Evolutionary conservation across 345 rosid genomes (phyloP).

Genomic region (Salix caprea): DNA sequence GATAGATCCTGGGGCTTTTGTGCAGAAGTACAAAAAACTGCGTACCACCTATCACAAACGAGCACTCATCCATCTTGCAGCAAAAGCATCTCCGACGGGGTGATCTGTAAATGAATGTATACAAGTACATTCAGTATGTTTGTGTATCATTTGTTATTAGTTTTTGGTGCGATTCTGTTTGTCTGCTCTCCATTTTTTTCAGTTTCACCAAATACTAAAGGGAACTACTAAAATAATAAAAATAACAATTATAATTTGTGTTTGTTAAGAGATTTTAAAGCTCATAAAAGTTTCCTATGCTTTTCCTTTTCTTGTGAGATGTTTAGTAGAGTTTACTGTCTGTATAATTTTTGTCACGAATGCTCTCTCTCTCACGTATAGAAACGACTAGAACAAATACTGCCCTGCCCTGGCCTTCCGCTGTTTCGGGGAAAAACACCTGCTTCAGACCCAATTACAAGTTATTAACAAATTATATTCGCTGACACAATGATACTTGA

Average conservation of each 20-base stretch:
- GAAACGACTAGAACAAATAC: background rate
- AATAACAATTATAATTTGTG: too few species aligned
- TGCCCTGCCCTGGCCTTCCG: background rate
- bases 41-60: conserved; percentile 69
- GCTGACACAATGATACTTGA: too few species aligned
- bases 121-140: background rate
- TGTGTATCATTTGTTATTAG: background rate
- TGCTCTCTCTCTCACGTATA: background rate
- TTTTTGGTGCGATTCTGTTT: background rate
- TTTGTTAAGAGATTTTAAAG: background rate
- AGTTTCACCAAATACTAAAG: background rate
- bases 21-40: conserved; percentile 74
- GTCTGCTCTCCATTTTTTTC: background rate
- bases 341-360: too few species aligned
- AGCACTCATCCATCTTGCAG: conserved; percentile 67
- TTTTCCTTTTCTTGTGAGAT: background rate
- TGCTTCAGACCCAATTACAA: background rate
- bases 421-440: background rate
- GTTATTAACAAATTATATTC: too few species aligned
- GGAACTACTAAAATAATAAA: background rate
- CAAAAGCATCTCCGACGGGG: conserved; percentile 45
- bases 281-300: background rate
- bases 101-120: background rate
- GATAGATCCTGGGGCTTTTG: conserved; percentile 53
- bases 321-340: too few species aligned